Percentiles rank a stretch among this genome's conserved stretches.
These are phyloP conservation scores for Stentor roeselii DNA, from an alignment of 73 alveolate genomes.

Conservation along the genomic window DNA sequence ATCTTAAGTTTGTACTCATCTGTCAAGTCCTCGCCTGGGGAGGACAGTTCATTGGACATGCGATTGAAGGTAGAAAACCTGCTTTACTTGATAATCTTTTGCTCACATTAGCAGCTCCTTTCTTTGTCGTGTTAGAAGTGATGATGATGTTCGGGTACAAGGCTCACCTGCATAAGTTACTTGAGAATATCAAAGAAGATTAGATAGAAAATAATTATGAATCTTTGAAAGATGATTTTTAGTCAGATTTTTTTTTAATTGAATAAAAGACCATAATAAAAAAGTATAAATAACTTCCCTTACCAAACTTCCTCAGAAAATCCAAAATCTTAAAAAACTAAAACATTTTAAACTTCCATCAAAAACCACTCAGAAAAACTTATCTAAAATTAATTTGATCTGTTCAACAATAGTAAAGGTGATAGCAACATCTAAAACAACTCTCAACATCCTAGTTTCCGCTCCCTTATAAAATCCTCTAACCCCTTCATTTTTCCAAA, in stretches of 20 bases:
- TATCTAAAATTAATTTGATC: conserved; percentile 10
- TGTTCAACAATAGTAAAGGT: conserved; percentile 78
- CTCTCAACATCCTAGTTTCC: conserved; percentile 88
- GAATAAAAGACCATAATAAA: no score
- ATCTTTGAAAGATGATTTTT: no score
- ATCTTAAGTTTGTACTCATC: not conserved
- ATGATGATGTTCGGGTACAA: conserved; percentile 3
- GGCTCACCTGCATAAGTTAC: not conserved
- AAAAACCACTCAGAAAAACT: not conserved
- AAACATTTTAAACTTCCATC: no score
- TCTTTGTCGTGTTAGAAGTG: conserved; percentile 38
- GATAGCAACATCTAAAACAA: conserved; percentile 79
- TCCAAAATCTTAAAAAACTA: no score
- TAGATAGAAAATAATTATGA: no score
- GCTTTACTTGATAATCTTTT: conserved; percentile 29
- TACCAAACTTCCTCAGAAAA: no score
- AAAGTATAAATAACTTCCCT: no score
- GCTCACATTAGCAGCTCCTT: conserved; percentile 39
- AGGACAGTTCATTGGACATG: conserved; percentile 41
- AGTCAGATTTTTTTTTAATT: no score
- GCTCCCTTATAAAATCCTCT: conserved; percentile 88
- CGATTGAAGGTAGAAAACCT: conserved; percentile 30
- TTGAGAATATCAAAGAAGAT: no score
- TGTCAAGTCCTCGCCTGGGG: conserved; percentile 30
- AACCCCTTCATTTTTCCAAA: conserved; percentile 65